Conservation (phyloP, 2,329 filamentous ascomycete genomes). For the Botrytis cinerea region DNA sequence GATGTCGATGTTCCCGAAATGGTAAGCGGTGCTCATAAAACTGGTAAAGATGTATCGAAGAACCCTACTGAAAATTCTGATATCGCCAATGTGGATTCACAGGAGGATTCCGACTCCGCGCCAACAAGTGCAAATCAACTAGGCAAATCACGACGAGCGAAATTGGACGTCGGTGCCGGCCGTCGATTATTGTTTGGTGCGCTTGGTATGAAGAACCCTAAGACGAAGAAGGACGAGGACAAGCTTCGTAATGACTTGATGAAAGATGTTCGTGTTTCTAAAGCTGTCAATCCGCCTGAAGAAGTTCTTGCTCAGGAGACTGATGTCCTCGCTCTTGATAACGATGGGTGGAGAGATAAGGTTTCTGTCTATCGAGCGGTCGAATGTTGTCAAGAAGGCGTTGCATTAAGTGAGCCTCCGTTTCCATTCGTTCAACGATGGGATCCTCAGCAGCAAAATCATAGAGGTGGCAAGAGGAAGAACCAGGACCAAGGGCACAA, state of each 20-base stretch:
- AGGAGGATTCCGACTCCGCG: neutral
- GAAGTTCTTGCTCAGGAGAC: constrained; percentile 29
- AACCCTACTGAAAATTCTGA: neutral
- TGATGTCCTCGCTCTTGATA: constrained; percentile 48
- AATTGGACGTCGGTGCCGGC: constrained; percentile 60
- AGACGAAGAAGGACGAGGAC: constrained; percentile 67
- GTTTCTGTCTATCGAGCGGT: constrained; percentile 73
- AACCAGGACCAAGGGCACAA: constrained; percentile 47
- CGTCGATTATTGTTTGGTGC: constrained; percentile 71
- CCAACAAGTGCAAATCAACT: neutral
- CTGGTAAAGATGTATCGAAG: neutral
- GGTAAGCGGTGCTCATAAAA: neutral
- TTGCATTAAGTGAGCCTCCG: constrained; percentile 72
- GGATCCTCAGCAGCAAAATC: constrained; percentile 71
- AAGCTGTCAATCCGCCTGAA: constrained; percentile 36
- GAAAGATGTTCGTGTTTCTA: constrained; percentile 51
- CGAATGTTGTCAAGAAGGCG: constrained; percentile 74
- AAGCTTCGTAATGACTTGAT: constrained; percentile 61
- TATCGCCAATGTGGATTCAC: neutral
- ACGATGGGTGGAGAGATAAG: constrained; percentile 71
- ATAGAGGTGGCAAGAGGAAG: constrained; percentile 52
- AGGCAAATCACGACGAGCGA: constrained; percentile 31
- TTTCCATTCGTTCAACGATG: constrained; percentile 90
- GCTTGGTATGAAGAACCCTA: constrained; percentile 68
- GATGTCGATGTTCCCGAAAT: neutral